Percentiles rank a stretch among this genome's conserved stretches.
phyloP scores from a whole-genome alignment of 371 early-diverging fungal genomes.

The Sporodiniella umbellata region DNA sequence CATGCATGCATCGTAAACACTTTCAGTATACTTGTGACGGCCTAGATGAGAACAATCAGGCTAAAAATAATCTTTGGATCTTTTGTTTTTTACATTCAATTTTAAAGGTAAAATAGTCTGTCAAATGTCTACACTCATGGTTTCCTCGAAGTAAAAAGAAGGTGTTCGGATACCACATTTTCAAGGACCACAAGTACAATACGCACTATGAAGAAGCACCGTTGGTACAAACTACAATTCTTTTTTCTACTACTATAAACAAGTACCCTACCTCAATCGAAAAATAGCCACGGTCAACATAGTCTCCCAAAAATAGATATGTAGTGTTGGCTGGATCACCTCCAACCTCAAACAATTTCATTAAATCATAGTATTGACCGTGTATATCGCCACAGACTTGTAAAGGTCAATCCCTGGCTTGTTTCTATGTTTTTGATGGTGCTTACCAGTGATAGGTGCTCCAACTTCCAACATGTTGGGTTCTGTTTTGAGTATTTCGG shows the following conservation, averaged over 20 bases:
- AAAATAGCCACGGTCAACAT: conserved; percentile 98
- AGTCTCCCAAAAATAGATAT: conserved; percentile 96
- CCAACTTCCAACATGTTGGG: conserved; percentile 84
- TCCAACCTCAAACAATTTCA: conserved; percentile 97
- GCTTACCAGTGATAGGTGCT: conserved; percentile 47
- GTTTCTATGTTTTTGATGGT: not conserved
- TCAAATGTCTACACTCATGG: conserved; percentile 97
- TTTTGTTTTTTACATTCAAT: conserved; percentile 77
- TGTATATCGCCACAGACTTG: conserved; percentile 99
- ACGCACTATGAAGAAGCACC: too few species aligned
- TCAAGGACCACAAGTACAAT: conserved; percentile 86
- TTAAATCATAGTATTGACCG: conserved; percentile 98
- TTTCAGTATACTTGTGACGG: conserved; percentile 90
- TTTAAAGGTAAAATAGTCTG: conserved; percentile 98
- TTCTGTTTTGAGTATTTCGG: conserved; percentile 75
- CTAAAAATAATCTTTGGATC: not conserved
- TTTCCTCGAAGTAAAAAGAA: conserved; percentile 96
- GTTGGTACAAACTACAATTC: too few species aligned
- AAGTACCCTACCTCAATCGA: conserved; percentile 80
- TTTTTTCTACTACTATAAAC: too few species aligned
- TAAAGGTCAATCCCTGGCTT: not conserved
- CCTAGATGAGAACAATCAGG: too few species aligned
- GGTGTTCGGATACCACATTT: conserved; percentile 89
- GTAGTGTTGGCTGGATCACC: conserved; percentile 89
- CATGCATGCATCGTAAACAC: conserved; percentile 85